phyloP scores from a whole-genome alignment of 257 asterid genomes.

The Nicotiana noctiflora region DNA sequence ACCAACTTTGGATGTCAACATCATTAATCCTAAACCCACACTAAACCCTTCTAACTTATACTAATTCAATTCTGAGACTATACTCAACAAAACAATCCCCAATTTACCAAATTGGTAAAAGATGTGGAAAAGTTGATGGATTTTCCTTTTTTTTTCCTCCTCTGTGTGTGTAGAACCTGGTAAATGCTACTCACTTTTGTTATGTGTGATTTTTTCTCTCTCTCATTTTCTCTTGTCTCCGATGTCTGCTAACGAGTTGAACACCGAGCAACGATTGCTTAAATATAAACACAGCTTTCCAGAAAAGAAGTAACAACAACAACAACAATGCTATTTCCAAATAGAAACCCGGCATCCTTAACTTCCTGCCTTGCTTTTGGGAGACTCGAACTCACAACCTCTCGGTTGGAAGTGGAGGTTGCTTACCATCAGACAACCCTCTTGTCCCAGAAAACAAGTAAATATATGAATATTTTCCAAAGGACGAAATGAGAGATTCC shows the following conservation, averaged over 20 bases:
- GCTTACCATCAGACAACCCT: too few relatives aligned
- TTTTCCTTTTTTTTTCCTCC: constrained; percentile 11
- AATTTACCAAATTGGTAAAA: background rate
- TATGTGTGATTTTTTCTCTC: constrained; percentile 8
- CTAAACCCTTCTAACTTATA: background rate
- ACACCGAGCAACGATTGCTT: constrained; percentile 64
- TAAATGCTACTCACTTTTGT: background rate
- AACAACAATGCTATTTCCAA: too few relatives aligned
- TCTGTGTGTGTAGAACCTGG: background rate
- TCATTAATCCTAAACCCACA: constrained; percentile 18
- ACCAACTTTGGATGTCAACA: constrained; percentile 26
- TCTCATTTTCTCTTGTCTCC: constrained; percentile 9
- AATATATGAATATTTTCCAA: background rate
- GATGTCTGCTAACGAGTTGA: constrained; percentile 51
- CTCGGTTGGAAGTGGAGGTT: too few relatives aligned
- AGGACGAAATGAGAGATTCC: background rate
- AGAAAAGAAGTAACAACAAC: background rate
- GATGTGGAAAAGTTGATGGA: background rate
- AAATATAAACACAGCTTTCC: background rate
- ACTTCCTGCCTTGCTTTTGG: too few relatives aligned
- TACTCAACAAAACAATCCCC: background rate
- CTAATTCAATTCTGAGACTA: background rate
- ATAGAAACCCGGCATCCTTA: too few relatives aligned
- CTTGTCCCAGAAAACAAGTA: too few relatives aligned
- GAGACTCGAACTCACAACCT: too few relatives aligned